Evolutionary conservation across 495 filamentous ascomycete genomes (phyloP), one percentile per base, ranked within the genome.

Genomic region (Polyplosphaeria fusca): DNA sequence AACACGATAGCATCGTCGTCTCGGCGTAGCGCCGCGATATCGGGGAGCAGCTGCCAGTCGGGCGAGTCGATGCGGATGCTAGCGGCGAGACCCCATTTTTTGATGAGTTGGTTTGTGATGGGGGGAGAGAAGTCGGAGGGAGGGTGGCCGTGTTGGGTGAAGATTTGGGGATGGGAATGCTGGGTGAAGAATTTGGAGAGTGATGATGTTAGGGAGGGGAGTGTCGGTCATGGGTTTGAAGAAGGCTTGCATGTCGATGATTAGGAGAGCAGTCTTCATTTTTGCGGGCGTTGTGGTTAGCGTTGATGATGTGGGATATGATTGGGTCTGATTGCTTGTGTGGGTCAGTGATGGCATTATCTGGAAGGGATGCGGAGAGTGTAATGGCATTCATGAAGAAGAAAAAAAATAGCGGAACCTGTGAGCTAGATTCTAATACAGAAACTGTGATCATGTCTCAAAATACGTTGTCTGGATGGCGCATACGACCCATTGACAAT

Each of bases 141-240:
- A 1, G 70, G 55, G 53, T 76, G 73, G 38, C 73, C 71, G 52
- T 76, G 73, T 53, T 76, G 73, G n/a, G 73, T 75, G 65, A 72
- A 70, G 56, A 76, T 57, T 37, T 64, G 48, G 25, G 73, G 73
- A 7, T 7, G 7, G 7, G 19, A 59, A 52, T 43, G 27, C 22
- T 11, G 5, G 23, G 47, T 22, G 67, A 76, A 76, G 61, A 66
- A 59, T 24, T 52, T 28, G 46, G 46, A 46, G 1, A 73, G 61
- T 58, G 45, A 66, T 52, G 58, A 73, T 68, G 28, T 73, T 68
- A 28, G 69, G 66, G 20, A 74, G 64, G 46, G 62, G 52, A 25
- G 54, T 53, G 25, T 39, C 32, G n/a, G 60, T 65, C 66, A 71
- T 72, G 24, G 58, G 28, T 30, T 28, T 14, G 47, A 69, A 69